phyloP scores from a whole-genome alignment of 148 eudicot genomes.

The Fallopia convolvulus region DNA sequence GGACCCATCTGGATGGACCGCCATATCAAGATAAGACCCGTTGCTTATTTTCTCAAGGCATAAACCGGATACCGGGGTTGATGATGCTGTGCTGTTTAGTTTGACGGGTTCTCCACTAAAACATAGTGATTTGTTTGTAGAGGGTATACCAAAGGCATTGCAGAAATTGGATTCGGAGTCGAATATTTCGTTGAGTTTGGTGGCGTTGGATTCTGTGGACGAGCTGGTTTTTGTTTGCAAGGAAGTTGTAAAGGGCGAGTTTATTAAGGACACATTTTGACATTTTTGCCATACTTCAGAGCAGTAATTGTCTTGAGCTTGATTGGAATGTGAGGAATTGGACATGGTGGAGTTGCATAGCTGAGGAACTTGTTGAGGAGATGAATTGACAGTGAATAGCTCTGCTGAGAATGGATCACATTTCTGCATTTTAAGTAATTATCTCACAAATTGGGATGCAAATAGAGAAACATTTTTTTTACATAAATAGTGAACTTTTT shows the following conservation, averaged over 20 bases:
- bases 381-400: conserved; percentile 32
- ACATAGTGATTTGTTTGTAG: conserved; percentile 43
- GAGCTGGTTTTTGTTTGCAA: conserved; percentile 36
- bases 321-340: conserved; percentile 36
- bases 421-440: conserved; percentile 28
- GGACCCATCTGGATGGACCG: conserved; percentile 72
- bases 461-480: not conserved
- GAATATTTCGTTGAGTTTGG: conserved; percentile 52
- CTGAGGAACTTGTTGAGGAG: conserved; percentile 39
- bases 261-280: conserved; percentile 45
- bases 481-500: not conserved
- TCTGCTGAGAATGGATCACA: conserved; percentile 75
- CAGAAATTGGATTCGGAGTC: conserved; percentile 62
- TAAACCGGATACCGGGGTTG: conserved; percentile 39
- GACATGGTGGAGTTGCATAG: conserved; percentile 59
- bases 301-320: conserved; percentile 46
- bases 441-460: too few relatives aligned
- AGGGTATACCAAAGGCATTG: conserved; percentile 55
- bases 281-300: conserved; percentile 70
- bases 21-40: conserved; percentile 74
- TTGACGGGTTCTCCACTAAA: conserved; percentile 46
- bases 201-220: conserved; percentile 27
- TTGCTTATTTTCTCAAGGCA: conserved; percentile 84
- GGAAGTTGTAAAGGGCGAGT: conserved; percentile 62
- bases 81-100: conserved; percentile 26